Percentiles rank a stretch among this genome's conserved stretches.
Conservation (phyloP, 1,284 basidiomycete species). For the Hymenochaete sp. region DNA sequence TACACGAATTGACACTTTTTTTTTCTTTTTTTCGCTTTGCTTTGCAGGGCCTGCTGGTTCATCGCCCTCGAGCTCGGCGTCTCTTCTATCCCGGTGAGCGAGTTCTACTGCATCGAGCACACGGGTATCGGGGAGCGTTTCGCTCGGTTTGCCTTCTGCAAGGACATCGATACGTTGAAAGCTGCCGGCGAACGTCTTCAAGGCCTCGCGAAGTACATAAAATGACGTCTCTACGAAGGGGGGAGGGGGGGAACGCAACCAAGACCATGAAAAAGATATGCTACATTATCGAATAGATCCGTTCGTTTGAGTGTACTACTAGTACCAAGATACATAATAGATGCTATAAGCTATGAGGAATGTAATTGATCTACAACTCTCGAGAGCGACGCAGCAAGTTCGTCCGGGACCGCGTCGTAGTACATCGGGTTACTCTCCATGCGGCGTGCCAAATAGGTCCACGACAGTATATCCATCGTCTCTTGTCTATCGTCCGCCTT, state of each 20-base stretch:
- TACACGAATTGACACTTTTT: neutral
- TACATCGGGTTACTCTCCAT: constrained; percentile 78
- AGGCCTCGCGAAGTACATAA: constrained; percentile 61
- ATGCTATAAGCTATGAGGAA: constrained; percentile 4
- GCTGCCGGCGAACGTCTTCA: constrained; percentile 72
- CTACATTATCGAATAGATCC: too few species aligned
- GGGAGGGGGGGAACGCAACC: neutral
- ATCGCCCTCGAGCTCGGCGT: constrained; percentile 83
- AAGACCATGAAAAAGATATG: neutral
- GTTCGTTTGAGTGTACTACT: neutral
- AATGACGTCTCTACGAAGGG: constrained; percentile 11
- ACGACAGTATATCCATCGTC: constrained; percentile 68
- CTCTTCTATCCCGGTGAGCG: constrained; percentile 88
- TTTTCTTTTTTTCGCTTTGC: too few species aligned
- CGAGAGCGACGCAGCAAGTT: constrained; percentile 52
- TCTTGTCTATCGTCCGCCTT: constrained; percentile 42
- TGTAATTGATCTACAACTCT: constrained; percentile 60
- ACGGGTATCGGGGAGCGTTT: constrained; percentile 78
- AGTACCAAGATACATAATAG: neutral
- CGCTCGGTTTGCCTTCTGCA: constrained; percentile 89
- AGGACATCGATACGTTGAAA: constrained; percentile 76
- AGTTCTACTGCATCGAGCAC: constrained; percentile 90
- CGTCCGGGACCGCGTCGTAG: constrained; percentile 52
- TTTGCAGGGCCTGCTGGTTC: constrained; percentile 76
- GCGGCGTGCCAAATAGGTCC: constrained; percentile 73